A percentile compares a stretch with the other conserved stretches of the same genome.
phyloP scores from a whole-genome alignment of 1,139 yeast species.

The Diutina mesorugosa region DNA sequence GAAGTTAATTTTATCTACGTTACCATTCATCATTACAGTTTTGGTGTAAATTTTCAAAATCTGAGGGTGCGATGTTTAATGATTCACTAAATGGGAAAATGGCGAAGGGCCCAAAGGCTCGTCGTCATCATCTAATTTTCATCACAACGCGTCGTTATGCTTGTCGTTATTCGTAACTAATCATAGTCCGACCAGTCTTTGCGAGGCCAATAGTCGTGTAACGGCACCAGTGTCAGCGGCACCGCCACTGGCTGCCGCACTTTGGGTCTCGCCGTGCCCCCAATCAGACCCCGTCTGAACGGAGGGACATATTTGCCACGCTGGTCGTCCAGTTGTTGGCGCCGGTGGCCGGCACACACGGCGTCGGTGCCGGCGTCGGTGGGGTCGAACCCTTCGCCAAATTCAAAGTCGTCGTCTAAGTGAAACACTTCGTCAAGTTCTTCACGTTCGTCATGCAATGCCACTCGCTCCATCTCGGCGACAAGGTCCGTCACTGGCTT shows the following conservation, averaged over 20 bases:
- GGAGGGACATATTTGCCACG: conserved; percentile 63
- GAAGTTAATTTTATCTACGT: no score
- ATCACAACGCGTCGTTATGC: background rate
- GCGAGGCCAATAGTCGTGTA: background rate
- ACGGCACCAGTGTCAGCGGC: conserved; percentile 2
- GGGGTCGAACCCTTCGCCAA: conserved; percentile 1
- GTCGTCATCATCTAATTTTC: background rate
- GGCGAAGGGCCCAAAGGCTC: no score
- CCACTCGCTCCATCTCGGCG: conserved; percentile 27
- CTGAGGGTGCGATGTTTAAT: no score
- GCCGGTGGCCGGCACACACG: conserved; percentile 1
- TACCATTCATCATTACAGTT: no score
- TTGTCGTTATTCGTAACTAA: background rate
- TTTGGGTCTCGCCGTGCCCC: conserved; percentile 34
- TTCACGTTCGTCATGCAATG: conserved; percentile 11
- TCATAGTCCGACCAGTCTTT: conserved; percentile 2
- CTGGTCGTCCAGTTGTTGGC: conserved; percentile 5
- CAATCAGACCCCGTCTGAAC: conserved; percentile 39
- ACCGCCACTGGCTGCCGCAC: background rate
- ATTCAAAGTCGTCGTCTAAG: conserved; percentile 26
- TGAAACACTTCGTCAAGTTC: conserved; percentile 30
- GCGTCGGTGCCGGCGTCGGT: conserved; percentile 2
- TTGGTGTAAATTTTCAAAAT: no score
- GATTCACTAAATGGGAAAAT: no score
- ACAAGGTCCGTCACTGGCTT: conserved; percentile 8